Percentiles rank a stretch among this genome's conserved stretches.
These are phyloP conservation scores for Myxozyma nipponensis DNA, from an alignment of 805 yeast genomes.

Conservation along the genomic window DNA sequence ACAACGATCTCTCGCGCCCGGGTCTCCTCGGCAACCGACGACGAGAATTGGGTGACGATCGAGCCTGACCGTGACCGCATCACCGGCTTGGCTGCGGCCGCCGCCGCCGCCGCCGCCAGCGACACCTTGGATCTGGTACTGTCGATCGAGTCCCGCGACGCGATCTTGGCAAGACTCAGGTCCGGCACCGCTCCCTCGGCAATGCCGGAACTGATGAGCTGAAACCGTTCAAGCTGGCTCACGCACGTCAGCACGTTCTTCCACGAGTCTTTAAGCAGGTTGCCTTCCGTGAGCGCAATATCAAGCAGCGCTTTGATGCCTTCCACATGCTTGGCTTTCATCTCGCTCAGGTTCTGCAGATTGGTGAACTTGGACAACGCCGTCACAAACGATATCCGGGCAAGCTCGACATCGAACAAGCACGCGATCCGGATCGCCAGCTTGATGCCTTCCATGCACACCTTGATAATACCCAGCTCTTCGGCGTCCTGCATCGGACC, in stretches of 20 bases:
- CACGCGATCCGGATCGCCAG: conserved; percentile 79
- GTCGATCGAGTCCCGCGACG: conserved; percentile 36
- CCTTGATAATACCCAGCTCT: conserved; percentile 55
- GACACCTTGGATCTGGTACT: conserved; percentile 22
- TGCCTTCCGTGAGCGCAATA: conserved; percentile 76
- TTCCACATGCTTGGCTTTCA: conserved; percentile 72
- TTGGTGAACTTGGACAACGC: conserved; percentile 86
- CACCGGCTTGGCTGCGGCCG: not conserved
- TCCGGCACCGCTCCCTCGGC: conserved; percentile 84
- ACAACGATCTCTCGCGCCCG: conserved; percentile 37
- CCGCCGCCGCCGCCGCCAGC: not conserved
- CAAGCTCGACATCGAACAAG: conserved; percentile 75
- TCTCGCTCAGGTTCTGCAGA: conserved; percentile 70
- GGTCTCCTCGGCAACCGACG: conserved; percentile 37
- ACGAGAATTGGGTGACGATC: conserved; percentile 19
- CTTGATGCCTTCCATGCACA: conserved; percentile 80
- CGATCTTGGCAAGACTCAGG: conserved; percentile 68
- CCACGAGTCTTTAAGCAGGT: conserved; percentile 74
- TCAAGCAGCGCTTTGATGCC: conserved; percentile 74
- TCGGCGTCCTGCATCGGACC: conserved; percentile 89
- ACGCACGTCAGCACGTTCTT: conserved; percentile 71
- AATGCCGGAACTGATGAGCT: conserved; percentile 80
- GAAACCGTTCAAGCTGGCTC: conserved; percentile 88
- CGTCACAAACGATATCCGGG: conserved; percentile 83
- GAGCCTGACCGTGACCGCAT: conserved; percentile 8